Percentiles rank a stretch among this genome's conserved stretches.
These are phyloP conservation scores for Leucoagaricus sp. DNA, from an alignment of 1,284 basidiomycete species.

Conservation along the genomic window DNA sequence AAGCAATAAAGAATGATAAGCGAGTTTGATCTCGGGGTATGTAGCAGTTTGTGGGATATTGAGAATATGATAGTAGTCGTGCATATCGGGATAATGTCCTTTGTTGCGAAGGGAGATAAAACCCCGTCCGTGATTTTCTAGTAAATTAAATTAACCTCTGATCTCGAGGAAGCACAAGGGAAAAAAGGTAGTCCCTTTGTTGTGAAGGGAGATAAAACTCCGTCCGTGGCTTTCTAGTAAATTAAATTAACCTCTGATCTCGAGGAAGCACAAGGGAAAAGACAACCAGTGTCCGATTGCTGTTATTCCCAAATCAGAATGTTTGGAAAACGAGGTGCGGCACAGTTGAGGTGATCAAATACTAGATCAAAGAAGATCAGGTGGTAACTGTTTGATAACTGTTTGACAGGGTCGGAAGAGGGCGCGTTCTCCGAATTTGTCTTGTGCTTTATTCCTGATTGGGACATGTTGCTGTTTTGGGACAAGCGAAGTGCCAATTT, in stretches of 20 bases:
- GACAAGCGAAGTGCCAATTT: slow-evolving; percentile 34
- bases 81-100: background rate
- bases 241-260: too few relatives aligned
- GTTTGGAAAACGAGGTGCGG: background rate
- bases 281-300: background rate
- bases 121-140: too few relatives aligned
- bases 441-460: slow-evolving; percentile 17
- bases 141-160: too few relatives aligned
- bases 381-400: too few relatives aligned
- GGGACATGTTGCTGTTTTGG: slow-evolving; percentile 13
- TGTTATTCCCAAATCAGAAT: background rate
- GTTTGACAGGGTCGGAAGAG: background rate
- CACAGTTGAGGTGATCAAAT: background rate
- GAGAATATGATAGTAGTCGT: slow-evolving; percentile 52
- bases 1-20: slow-evolving; percentile 69
- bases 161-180: too few relatives aligned
- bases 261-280: too few relatives aligned
- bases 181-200: background rate
- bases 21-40: slow-evolving; percentile 57
- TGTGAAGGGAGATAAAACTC: background rate
- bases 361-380: too few relatives aligned
- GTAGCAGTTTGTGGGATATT: slow-evolving; percentile 43
- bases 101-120: background rate
- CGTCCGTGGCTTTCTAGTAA: too few relatives aligned
- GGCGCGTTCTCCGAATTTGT: background rate